Base-by-base conservation (phyloP, 306 rosid genomes). In the Luffa acutangula region DNA sequence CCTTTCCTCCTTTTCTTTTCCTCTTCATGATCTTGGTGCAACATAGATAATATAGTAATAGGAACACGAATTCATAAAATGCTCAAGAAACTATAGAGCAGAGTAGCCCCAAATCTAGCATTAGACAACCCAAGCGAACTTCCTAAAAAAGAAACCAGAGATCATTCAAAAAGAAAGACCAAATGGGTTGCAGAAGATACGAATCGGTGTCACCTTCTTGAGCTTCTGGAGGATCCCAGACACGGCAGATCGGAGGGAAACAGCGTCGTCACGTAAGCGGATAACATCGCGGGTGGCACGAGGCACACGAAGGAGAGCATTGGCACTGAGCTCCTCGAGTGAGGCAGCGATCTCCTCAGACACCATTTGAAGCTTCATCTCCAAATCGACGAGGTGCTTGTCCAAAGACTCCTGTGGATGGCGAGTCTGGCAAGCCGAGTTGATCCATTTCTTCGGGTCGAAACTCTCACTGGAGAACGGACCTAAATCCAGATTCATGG, bases 371-470 rank as follows among this genome's bases (percentile, higher is more conserved):
- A 96, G 96, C 87, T 89, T 96, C 98, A 93, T 91, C 75, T 96
- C 99, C 80, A 91, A 76, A 88, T 96, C 99, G 54, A 88, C 90
- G 12, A 91, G 83, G 82, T 96, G 96, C 34, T 96, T 91, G 71
- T 93, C 99, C 75, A 96, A 76, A 1, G 97, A 82, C 7, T 91
- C 97, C 85, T 93, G 93, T 1, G 93, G 90, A 78, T 92, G 98
- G 20, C 99, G 99, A 81, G 71, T 83, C 91, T 93, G 97, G 80
- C 89, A 84, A 49, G 93, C 98, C 18, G 98, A 87, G 87, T 93
- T 96, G 70, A 96, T 90, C 99, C 99, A 96, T 72, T 90, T 93
- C 94, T 90, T 96, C 14, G 96, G 89, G 86, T 96, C 96, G 85
- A 91, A 96, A 52, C 82, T 90, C 80, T 90, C 96, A 41, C 81